Evolutionary conservation across 2,329 filamentous ascomycete genomes (phyloP).

Genomic region (Didymosphaeria variabile): DNA sequence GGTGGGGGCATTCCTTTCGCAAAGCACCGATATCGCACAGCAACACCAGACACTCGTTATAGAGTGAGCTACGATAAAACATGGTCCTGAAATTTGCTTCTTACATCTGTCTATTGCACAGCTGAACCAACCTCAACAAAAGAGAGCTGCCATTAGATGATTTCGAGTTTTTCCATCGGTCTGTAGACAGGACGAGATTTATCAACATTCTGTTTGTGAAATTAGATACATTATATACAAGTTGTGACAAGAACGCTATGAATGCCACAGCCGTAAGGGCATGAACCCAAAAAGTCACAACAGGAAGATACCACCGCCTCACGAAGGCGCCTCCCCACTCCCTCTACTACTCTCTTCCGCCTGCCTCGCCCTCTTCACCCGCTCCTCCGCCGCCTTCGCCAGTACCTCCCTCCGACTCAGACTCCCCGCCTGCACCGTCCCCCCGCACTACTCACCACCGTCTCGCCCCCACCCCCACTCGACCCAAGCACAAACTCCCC

Average conservation of each 20-base stretch:
- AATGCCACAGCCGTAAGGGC: background rate
- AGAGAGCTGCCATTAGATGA: too few relatives aligned
- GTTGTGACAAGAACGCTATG: background rate
- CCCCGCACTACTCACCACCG: constrained; percentile 36
- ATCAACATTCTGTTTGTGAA: too few relatives aligned
- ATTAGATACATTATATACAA: too few relatives aligned
- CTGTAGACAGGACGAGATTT: too few relatives aligned
- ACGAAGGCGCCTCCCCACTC: background rate
- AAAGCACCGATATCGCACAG: too few relatives aligned
- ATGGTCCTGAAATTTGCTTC: too few relatives aligned
- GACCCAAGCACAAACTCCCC: constrained; percentile 50
- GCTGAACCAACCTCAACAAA: too few relatives aligned
- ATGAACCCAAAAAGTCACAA: background rate
- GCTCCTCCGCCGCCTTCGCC: constrained; percentile 77
- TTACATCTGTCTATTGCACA: too few relatives aligned
- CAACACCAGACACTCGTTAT: too few relatives aligned
- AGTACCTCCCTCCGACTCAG: constrained; percentile 77
- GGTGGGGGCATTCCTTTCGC: too few relatives aligned
- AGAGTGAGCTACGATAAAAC: too few relatives aligned
- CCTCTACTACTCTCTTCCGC: constrained; percentile 49
- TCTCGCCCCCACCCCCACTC: constrained; percentile 27
- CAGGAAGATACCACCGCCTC: background rate
- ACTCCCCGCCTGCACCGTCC: constrained; percentile 48
- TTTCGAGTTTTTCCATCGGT: too few relatives aligned
- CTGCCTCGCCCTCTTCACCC: constrained; percentile 60